These are phyloP conservation scores for Mycena floridula DNA, from an alignment of 768 basidiomycete species.

Conservation along the genomic window DNA sequence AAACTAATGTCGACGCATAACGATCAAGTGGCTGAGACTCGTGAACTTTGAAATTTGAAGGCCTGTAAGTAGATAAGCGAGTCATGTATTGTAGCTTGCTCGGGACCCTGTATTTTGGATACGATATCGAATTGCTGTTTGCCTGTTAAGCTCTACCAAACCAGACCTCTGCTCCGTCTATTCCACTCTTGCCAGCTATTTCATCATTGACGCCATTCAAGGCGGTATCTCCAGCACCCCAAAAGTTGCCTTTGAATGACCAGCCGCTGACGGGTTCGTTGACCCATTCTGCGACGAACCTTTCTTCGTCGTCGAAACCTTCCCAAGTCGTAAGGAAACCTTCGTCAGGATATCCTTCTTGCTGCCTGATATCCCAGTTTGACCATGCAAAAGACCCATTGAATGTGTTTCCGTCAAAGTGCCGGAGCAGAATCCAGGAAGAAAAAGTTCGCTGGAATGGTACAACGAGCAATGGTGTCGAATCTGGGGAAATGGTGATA, in stretches of 20 bases:
- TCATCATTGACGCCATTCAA: no score
- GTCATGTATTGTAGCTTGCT: no score
- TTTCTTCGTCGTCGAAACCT: conserved; percentile 31
- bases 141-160: no score
- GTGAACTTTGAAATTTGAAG: no score
- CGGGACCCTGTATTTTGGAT: no score
- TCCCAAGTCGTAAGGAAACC: conserved; percentile 28
- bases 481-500: conserved; percentile 8
- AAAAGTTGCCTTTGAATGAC: conserved; percentile 33
- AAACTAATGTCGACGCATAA: no score
- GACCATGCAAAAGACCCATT: conserved; percentile 32
- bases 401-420: conserved; percentile 32
- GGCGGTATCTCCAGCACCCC: conserved; percentile 37
- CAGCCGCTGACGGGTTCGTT: conserved; percentile 32
- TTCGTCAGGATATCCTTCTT: conserved; percentile 18
- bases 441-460: conserved; percentile 28
- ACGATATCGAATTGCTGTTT: no score
- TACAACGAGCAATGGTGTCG: conserved; percentile 25
- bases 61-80: no score
- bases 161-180: no score
- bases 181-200: no score
- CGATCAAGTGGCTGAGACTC: no score
- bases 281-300: conserved; percentile 25
- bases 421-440: conserved; percentile 30
- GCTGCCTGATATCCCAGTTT: conserved; percentile 22